phyloP scores from a whole-genome alignment of 2,329 filamentous ascomycete genomes.

The Fusarium phyllophilum region DNA sequence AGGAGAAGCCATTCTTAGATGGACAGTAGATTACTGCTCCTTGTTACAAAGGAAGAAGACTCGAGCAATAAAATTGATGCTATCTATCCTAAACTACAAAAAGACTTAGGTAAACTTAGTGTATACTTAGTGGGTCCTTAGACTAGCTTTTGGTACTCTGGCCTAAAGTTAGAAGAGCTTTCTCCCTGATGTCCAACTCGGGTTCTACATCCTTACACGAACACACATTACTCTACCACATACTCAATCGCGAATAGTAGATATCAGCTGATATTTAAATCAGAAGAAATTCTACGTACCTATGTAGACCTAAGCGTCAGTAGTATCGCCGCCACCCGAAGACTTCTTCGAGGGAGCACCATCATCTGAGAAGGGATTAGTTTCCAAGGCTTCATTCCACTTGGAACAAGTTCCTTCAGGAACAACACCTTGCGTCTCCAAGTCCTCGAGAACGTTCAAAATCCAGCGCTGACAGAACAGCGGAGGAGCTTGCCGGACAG shows the following conservation, averaged over 20 bases:
- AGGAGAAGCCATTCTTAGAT: not conserved
- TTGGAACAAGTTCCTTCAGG: not conserved
- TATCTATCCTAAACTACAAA: not conserved
- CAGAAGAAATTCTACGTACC: fast-evolving
- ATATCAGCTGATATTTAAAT: no score
- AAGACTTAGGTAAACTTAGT: not conserved
- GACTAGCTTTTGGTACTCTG: not conserved
- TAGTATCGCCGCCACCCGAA: not conserved
- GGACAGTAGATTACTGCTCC: not conserved
- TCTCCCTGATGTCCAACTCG: not conserved
- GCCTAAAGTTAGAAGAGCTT: not conserved
- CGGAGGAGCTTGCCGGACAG: not conserved
- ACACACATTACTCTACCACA: not conserved
- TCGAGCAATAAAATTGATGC: not conserved
- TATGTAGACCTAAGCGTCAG: not conserved
- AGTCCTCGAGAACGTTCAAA: not conserved
- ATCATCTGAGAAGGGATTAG: not conserved
- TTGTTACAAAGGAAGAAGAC: not conserved
- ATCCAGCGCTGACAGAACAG: not conserved
- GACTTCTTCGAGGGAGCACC: not conserved
- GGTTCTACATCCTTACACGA: not conserved
- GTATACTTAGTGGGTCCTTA: not conserved
- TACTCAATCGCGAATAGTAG: not conserved
- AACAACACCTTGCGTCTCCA: not conserved
- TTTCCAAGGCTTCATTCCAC: not conserved